phyloP scores from a whole-genome alignment of 257 asterid species.

The Solanum bulbocastanum region DNA sequence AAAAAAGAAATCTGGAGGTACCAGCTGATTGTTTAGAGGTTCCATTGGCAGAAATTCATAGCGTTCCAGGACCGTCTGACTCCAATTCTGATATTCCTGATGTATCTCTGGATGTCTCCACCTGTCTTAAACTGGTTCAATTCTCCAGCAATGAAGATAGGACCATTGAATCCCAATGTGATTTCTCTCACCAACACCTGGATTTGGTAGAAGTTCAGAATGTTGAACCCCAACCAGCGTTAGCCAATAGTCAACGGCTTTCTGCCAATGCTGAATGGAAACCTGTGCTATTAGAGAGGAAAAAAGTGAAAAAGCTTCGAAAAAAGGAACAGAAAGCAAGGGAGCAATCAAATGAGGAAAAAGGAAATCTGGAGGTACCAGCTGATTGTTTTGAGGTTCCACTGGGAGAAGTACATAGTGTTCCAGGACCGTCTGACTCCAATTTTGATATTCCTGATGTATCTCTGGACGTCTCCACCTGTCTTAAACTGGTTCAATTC shows the following conservation, averaged over 20 bases:
- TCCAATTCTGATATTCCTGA: conserved; percentile 3
- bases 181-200: conserved; percentile 19
- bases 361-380: conserved; percentile 14
- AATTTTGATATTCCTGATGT: background rate
- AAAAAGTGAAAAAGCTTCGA: conserved; percentile 64
- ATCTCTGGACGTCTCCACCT: conserved; percentile 13
- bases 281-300: conserved; percentile 41
- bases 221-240: conserved; percentile 22
- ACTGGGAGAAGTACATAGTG: conserved; percentile 30
- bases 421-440: conserved; percentile 24
- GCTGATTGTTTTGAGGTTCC: conserved; percentile 32
- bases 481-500: conserved; percentile 22
- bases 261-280: conserved; percentile 30
- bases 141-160: conserved; percentile 27
- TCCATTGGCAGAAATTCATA: conserved; percentile 35
- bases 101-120: conserved; percentile 13
- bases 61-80: conserved; percentile 25
- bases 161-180: conserved; percentile 24
- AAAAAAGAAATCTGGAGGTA: conserved; percentile 16
- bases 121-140: conserved; percentile 18
- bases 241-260: conserved; percentile 17
- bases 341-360: conserved; percentile 32
- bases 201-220: conserved; percentile 23
- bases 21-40: conserved; percentile 25
- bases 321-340: conserved; percentile 66